Base-by-base conservation (phyloP, 2,329 filamentous ascomycete species). In the Xylogone sp. region DNA sequence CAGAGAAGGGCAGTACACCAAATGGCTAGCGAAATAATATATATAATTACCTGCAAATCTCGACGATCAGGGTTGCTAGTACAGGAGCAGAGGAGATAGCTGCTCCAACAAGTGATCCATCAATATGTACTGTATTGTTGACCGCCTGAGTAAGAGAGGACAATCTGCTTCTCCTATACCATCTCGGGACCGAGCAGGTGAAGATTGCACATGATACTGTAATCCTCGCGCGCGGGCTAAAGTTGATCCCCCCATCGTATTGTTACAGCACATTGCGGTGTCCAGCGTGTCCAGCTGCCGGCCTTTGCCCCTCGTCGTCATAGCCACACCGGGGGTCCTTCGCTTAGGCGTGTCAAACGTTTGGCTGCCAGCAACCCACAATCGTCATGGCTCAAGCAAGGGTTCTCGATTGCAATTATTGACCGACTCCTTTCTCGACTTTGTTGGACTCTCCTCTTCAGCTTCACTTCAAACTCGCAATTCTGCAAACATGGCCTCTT, bases 1-100 rank as follows among this genome's bases (percentile, higher is more conserved):
- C 54, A 43, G 65, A 63, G 44, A 68, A 66, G 57, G 59, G 59
- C 49, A 62, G 63, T 13, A 60, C 61, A 21, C 58, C 65, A 19
- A 66, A 66, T 53, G 65, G 65, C 39, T 67, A 43, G 52, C 18
- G 21, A 46, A 19, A 27, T 16, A 47, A 49, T 29, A 49, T 45
- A 20, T 18, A 19, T 18, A n/a, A 18, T 21, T 34, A 43, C 42
- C 24, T 49, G 21, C 46, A 19, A 27, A 19, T 43, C 43, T 24
- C 18, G 24, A 31, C 21, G 18, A 20, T 13, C 29, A 48, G 21
- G 24, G 34, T 21, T 21, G 27, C 22, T 39, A 43, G 39, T 44
- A 50, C 34, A 21, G 21, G 34, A n/a, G n/a, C n/a, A n/a, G 27
- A 31, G 27, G 34, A 7, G 4, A 39, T 16, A 4, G 13, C 34